Conservation (phyloP, 352 stramenopile genomes). For the Phytopythium helicoides region DNA sequence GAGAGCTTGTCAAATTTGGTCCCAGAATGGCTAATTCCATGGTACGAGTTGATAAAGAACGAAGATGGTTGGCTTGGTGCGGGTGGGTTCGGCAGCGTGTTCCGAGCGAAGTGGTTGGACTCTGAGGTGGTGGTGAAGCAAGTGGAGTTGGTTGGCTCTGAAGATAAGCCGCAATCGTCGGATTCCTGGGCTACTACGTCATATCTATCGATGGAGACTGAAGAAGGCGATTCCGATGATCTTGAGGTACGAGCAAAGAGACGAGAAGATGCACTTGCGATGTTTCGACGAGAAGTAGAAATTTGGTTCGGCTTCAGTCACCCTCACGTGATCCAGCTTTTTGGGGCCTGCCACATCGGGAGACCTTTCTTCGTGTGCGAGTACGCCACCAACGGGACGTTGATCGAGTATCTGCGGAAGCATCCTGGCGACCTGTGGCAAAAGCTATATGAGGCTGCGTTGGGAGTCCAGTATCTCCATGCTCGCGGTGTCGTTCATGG, state of each 20-base stretch:
- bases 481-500: constrained; percentile 25
- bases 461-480: constrained; percentile 35
- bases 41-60: constrained; percentile 1
- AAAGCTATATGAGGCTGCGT: constrained; percentile 19
- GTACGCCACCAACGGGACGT: constrained; percentile 14
- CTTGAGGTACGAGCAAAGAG: not conserved
- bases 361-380: constrained; percentile 30
- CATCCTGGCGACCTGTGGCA: constrained; percentile 24
- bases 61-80: not conserved
- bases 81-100: not conserved
- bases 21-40: constrained; percentile 2
- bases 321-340: constrained; percentile 26
- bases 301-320: constrained; percentile 33
- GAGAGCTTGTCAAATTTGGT: not conserved
- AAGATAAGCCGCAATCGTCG: not conserved
- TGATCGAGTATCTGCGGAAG: constrained; percentile 14
- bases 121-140: constrained; percentile 23
- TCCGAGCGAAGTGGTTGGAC: constrained; percentile 1
- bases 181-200: not conserved
- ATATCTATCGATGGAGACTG: too few species aligned
- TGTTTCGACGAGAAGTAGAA: constrained; percentile 23
- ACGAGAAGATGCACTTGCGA: constrained; percentile 10
- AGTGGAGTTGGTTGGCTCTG: not conserved
- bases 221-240: not conserved
- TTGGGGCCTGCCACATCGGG: constrained; percentile 27